Base-by-base conservation (phyloP, 306 rosid genomes). In the Myrica gale region DNA sequence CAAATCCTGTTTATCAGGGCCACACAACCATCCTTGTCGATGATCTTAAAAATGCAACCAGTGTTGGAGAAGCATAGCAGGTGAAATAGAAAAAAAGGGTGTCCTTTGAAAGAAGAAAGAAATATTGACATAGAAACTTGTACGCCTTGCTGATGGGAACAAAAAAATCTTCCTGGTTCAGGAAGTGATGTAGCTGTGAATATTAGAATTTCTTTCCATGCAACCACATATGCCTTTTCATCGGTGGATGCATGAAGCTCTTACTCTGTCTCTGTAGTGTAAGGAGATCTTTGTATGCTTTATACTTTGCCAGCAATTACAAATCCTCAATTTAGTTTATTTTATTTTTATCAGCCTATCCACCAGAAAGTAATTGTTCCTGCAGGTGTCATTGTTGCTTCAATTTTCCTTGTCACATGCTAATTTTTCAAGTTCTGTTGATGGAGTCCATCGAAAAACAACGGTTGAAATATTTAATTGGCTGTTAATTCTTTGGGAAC, bases 401-500 rank as follows among this genome's bases (percentile, higher is more conserved):
- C 90, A 84, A 67, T 84, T 78, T 72, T 92, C 93, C 46, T 67
- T 77, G 60, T 78, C 89, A 45, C 83, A 80, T 68, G 76, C 65
- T 69, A 78, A 75, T 70, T 74, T 72, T 58, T 84, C 69, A 57
- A 87, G 55, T 79, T 78, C 69, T 80, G 70, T 47, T 53, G 19
- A 52, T 75, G 74, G 80, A 76, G 54, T 76, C 71, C 79, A 82
- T 74, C 85, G 81, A 78, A 75, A 83, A 87, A 79, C 53, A 19
- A 73, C 63, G 16, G 85, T 86, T 1, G 89, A 87, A 79, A 79
- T 85, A 79, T 89, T 85, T 76, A 82, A 80, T 68, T 94, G 98
- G 98, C 75, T 94, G 74, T 84, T 95, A 43, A 90, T 94, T 81
- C 85, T 94, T 84, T 94, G 98, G 98, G 96, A 90, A 69, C 86